These are phyloP conservation scores for Aspergillus ustus DNA, from an alignment of 2,329 filamentous ascomycete genomes.

Conservation along the genomic window DNA sequence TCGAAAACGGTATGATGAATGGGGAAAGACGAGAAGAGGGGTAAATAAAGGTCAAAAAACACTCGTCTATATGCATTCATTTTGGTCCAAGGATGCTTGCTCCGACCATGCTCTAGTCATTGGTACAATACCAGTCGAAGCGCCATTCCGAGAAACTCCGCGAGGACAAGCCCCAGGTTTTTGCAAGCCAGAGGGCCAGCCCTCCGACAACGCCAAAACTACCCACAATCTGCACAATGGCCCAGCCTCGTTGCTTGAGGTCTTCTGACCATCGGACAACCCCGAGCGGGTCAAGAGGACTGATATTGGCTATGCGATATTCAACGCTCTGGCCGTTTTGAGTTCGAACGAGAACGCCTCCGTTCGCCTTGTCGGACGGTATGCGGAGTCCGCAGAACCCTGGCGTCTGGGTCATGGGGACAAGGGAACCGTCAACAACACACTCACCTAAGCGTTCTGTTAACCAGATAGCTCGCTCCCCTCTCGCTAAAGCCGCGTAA, in stretches of 20 bases:
- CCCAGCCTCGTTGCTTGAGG: slow-evolving; percentile 66
- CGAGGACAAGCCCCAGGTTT: slow-evolving; percentile 44
- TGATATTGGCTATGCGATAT: slow-evolving; percentile 44
- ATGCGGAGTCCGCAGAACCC: slow-evolving; percentile 33
- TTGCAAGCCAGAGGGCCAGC: slow-evolving; percentile 66
- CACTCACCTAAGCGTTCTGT: slow-evolving; percentile 69
- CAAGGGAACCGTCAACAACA: slow-evolving; percentile 66
- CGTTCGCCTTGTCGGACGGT: slow-evolving; percentile 30
- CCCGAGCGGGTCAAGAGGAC: slow-evolving; percentile 77
- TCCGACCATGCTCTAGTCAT: slow-evolving; percentile 12
- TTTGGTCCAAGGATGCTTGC: too few species aligned
- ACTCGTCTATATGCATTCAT: background rate
- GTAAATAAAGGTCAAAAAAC: background rate
- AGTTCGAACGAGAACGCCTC: slow-evolving; percentile 30
- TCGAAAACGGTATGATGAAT: too few species aligned
- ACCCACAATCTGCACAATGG: slow-evolving; percentile 74
- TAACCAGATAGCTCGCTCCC: slow-evolving; percentile 71
- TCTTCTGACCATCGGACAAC: slow-evolving; percentile 71
- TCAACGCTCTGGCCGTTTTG: slow-evolving; percentile 33
- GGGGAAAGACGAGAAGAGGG: background rate
- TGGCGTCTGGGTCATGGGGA: slow-evolving; percentile 53
- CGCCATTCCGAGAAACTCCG: slow-evolving; percentile 38
- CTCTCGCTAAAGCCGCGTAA: slow-evolving; percentile 66
- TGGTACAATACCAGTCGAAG: slow-evolving; percentile 30
- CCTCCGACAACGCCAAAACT: slow-evolving; percentile 76